Base-by-base conservation (phyloP, 2,329 filamentous ascomycete species). In the Elsinoe batatas region DNA sequence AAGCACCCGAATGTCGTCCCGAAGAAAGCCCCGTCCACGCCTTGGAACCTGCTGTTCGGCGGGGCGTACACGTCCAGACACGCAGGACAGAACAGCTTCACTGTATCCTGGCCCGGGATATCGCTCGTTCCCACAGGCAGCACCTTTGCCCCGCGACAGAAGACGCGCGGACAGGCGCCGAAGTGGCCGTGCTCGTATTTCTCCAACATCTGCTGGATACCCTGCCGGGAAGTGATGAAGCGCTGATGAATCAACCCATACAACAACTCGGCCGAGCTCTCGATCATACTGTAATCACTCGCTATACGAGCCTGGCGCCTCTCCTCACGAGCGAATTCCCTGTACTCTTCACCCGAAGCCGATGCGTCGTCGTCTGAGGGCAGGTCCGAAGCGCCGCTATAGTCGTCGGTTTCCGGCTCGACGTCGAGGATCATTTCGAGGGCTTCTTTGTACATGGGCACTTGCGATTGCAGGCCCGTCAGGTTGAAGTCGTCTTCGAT, bases 401-500 rank as follows among this genome's bases (percentile, higher is more conserved):
- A 55, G 30, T 87, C 56, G 32, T 90, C 87, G 43, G 96, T 91
- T 73, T 96, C 91, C 36, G 93, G 91, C 69, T 98, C 93, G 51
- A 98, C 93, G 64, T 98, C 93, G 61, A 98, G 79, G 63, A 98
- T 97, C 91, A 98, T 96, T 81, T 98, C 93, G 61, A 98, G 76
- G 11, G 93, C 93, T 74, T 98, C 93, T 73, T 97, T 98, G 72
- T 98, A 98, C 88, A 96, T 95, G 61, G 89, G 86, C 53, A 98
- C 93, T 74, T 97, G 91, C 58, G 85, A 87, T 72, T 95, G 90
- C 65, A 98, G 78, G 50, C 93, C 93, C 0, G 93, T 98, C 61
- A 98, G 78, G 72, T 98, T 98, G 79, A 98, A 98, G 72, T 98
- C 93, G 82, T 98, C 93, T 72, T 98, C 93, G 68, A 98, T 97